Evolutionary conservation across 495 filamentous ascomycete species (phyloP).

Genomic region (Penicillium manginii): DNA sequence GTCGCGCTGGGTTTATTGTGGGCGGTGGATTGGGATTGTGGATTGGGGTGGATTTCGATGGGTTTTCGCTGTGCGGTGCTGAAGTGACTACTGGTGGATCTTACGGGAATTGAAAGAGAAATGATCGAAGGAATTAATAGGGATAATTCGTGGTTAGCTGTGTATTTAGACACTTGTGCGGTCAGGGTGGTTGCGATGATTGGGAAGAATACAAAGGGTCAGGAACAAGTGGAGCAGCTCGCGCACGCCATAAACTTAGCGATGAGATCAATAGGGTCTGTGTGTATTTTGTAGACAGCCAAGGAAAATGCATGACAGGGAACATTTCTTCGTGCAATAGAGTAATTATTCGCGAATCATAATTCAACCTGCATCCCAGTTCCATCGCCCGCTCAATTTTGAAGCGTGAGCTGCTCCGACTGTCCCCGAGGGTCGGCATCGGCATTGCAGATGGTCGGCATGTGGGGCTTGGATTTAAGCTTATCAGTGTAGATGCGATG

Average conservation of each 20-base stretch:
- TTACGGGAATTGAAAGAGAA: too few relatives aligned
- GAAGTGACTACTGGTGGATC: too few relatives aligned
- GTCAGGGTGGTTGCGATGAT: too few relatives aligned
- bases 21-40: background rate
- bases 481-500: background rate
- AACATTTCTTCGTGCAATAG: background rate
- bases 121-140: too few relatives aligned
- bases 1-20: background rate
- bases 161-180: too few relatives aligned
- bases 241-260: constrained; percentile 3
- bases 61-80: background rate
- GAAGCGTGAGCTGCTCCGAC: too few relatives aligned
- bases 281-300: background rate
- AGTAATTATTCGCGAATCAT: background rate
- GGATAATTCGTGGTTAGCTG: background rate
- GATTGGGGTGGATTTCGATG: background rate
- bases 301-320: background rate
- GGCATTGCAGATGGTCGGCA: background rate
- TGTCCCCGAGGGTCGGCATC: background rate
- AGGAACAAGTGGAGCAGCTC: constrained; percentile 1
- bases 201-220: background rate
- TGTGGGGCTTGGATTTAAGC: background rate
- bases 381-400: too few relatives aligned
- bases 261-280: constrained; percentile 1
- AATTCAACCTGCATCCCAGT: background rate